Evolutionary conservation across 2,329 filamentous ascomycete species (phyloP).

Genomic region (Paracoccidioides lutzii): DNA sequence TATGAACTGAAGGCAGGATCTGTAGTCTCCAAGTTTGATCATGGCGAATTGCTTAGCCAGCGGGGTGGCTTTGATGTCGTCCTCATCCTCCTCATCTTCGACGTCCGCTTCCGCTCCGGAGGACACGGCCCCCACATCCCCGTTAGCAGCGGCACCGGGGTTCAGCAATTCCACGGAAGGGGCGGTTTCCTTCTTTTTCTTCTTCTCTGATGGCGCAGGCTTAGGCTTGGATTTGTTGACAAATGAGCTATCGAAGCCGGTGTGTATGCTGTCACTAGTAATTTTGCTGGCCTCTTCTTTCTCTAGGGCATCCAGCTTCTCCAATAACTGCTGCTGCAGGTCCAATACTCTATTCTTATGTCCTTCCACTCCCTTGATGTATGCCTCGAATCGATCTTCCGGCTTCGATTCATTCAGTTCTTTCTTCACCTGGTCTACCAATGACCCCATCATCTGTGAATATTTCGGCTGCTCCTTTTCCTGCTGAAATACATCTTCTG

Average conservation of each 20-base stretch:
- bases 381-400: slow-evolving; percentile 56
- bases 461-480: slow-evolving; percentile 69
- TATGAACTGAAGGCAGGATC: slow-evolving; percentile 61
- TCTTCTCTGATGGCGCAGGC: slow-evolving; percentile 31
- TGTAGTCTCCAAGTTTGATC: slow-evolving; percentile 65
- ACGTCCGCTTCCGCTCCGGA: slow-evolving; percentile 49
- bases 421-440: slow-evolving; percentile 87
- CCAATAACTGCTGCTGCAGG: slow-evolving; percentile 61
- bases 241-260: slow-evolving; percentile 78
- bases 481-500: slow-evolving; percentile 64
- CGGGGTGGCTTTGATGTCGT: slow-evolving; percentile 61
- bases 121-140: slow-evolving; percentile 30
- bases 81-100: slow-evolving; percentile 50
- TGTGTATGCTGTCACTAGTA: slow-evolving; percentile 78
- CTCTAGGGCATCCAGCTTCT: slow-evolving; percentile 68
- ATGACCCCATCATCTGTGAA: slow-evolving; percentile 95
- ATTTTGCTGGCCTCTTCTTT: slow-evolving; percentile 80
- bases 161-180: slow-evolving; percentile 62
- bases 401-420: slow-evolving; percentile 62
- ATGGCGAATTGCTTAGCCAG: slow-evolving; percentile 69
- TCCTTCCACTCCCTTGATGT: slow-evolving; percentile 61
- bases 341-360: slow-evolving; percentile 67
- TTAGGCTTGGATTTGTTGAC: slow-evolving; percentile 48
- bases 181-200: slow-evolving; percentile 2
- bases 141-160: slow-evolving; percentile 33